phyloP scores from a whole-genome alignment of 257 asterid species.

The Paulownia fortunei region DNA sequence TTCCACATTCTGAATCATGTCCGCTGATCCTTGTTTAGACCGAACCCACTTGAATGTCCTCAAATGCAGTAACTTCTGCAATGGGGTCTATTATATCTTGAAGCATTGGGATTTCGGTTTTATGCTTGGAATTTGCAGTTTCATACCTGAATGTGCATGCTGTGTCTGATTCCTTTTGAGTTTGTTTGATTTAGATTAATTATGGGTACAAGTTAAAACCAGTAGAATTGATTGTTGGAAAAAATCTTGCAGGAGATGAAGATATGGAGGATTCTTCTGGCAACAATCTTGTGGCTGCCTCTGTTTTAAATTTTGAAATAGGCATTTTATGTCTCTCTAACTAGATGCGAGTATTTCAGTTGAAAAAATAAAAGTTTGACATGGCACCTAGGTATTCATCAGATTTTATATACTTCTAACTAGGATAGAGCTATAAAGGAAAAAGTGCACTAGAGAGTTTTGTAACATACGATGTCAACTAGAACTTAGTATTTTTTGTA shows the following conservation, averaged over 20 bases:
- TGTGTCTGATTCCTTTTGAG: neutral
- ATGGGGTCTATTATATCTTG: neutral
- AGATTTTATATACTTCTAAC: neutral
- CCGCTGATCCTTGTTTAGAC: neutral
- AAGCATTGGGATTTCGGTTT: neutral
- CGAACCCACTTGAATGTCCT: neutral
- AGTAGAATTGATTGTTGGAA: neutral
- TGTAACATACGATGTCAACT: neutral
- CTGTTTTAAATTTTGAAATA: neutral
- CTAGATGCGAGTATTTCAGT: neutral
- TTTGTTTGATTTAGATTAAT: too few relatives aligned
- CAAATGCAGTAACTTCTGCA: neutral
- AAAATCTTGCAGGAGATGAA: constrained; percentile 6
- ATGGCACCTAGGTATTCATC: neutral
- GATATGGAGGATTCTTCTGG: neutral
- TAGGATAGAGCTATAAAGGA: neutral
- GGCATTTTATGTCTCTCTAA: neutral
- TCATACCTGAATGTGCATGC: neutral
- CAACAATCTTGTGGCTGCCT: neutral
- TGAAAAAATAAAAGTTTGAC: neutral
- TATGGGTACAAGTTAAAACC: neutral
- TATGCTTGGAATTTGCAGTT: neutral
- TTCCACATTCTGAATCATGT: neutral
- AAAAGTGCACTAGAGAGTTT: neutral
- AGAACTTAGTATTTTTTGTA: neutral